These are phyloP conservation scores for Leccinellum rugosiceps DNA, from an alignment of 768 basidiomycete genomes.

Conservation along the genomic window DNA sequence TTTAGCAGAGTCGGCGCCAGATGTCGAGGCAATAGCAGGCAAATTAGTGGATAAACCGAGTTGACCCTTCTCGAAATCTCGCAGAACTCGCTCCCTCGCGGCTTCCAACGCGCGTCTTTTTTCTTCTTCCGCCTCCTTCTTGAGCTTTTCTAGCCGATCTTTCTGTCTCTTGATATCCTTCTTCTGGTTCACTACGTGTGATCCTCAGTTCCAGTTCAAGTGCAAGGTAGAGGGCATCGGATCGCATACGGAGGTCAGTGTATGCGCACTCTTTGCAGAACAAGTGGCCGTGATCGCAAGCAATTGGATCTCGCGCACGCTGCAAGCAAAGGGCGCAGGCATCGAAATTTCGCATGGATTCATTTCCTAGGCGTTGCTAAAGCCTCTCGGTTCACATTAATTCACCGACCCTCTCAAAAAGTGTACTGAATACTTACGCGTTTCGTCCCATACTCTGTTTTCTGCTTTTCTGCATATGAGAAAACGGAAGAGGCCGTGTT, in stretches of 20 bases:
- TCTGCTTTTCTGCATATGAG: constrained; percentile 87
- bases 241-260: constrained; percentile 67
- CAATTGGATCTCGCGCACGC: constrained; percentile 76
- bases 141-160: constrained; percentile 67
- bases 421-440: constrained; percentile 41
- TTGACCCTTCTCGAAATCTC: constrained; percentile 88
- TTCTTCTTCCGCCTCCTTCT: constrained; percentile 79
- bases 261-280: constrained; percentile 97
- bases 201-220: constrained; percentile 6
- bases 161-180: constrained; percentile 93
- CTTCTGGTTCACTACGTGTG: constrained; percentile 74
- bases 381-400: constrained; percentile 5
- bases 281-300: constrained; percentile 82
- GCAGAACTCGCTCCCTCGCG: constrained; percentile 84
- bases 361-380: constrained; percentile 59
- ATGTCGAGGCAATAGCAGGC: constrained; percentile 35
- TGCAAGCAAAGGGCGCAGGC: constrained; percentile 88
- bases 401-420: background rate
- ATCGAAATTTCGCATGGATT: constrained; percentile 91
- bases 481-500: constrained; percentile 88
- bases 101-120: constrained; percentile 60
- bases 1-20: constrained; percentile 33
- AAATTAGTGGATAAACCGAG: constrained; percentile 56
- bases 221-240: background rate
- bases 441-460: constrained; percentile 76